Base-by-base conservation (phyloP, 2,329 filamentous ascomycete species). In the Alternaria sp. region DNA sequence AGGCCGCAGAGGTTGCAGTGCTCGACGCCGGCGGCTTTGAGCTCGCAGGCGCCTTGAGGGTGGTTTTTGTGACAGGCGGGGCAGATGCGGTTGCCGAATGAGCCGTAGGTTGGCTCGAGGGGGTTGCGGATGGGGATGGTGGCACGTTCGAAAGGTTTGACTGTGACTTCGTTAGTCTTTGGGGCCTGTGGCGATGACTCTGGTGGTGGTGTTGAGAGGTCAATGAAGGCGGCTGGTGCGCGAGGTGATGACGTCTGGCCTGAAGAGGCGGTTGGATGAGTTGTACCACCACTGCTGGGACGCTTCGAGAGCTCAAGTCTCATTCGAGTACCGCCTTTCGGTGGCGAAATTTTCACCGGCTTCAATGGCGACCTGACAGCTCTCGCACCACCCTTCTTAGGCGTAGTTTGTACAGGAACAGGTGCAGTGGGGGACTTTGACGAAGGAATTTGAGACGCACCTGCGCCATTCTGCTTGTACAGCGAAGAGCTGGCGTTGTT, bases 1-100 rank as follows among this genome's bases (percentile, higher is more conserved):
- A 91, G 82, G 2, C 78, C 78, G 73, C 90, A 92, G 62, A 91
- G 83, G 7, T 85, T 85, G 76, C 90, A 92, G 68, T 85, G 79
- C 70, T 91, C 88, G 3, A 85, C 81, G 2, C 87, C 87, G 9
- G 86, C 85, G 6, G 83, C 67, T 73, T 89, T 90, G 30, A 91
- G 79, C 10, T 86, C 86, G 71, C 90, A 92, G 45, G 83, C 82
- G n/a, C 89, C 89, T 12, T 80, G 74, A 1, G 81, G 75, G 73
- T 91, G 90, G n/a, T 71, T 62, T 21, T 81, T 79, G 40, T 78
- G 76, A 75, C 89, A 91, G 12, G 85, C 86, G 2, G 81, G 74
- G 69, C 90, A 91, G 19, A 69, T 43, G 11, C 56, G 60, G 10
- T 61, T 58, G 19, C 70, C 69, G 23, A 65, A 64, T 1, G 66